Base-by-base conservation (phyloP, 2,329 filamentous ascomycete genomes). In the Mollisia scopiformis region DNA sequence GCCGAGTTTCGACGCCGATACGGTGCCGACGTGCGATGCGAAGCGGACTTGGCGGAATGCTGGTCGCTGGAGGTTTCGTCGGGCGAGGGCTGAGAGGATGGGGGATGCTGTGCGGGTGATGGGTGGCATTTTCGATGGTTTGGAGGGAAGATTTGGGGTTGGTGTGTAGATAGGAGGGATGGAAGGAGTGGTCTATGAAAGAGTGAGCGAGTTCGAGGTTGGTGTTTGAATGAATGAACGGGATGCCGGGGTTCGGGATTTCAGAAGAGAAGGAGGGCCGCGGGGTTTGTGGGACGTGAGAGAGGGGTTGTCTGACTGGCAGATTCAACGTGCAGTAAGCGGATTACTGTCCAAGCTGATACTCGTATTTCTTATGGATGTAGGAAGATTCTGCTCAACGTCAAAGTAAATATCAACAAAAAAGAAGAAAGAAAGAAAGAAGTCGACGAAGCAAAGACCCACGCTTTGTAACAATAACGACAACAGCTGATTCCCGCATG, bases 41-140 rank as follows among this genome's bases (percentile, higher is more conserved):
- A 23, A 39, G 33, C 53, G 39, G 55, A 51, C 30, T 25, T 57
- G 59, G 25, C 57, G 62, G 23, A 57, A 51, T 3, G 54, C 31
- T 33, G 50, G 16, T 8, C 46, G 23, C 47, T 61, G 62, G 25
- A 64, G 25, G 33, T 51, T 58, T 31, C 58, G 65, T 35, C 64
- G 61, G 11, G 64, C 59, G 35, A 66, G 62, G 35, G 60, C 49
- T 30, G 62, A 57, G 37, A 63, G 58, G 51, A 64, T 58, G n/a
- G 62, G 55, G n/a, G 43, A 47, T 19, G 39, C 39, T 27, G 37
- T 47, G 49, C 60, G 56, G 46, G 46, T 19, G 58, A 59, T 4
- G 50, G 58, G 47, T 51, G 59, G 59, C 57, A 62, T 63, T n/a
- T n/a, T n/a, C n/a, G 37, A 30, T 56, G 56, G 19, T 28, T 35